Evolutionary conservation across 2,329 filamentous ascomycete species (phyloP), one percentile per base, ranked within the genome.

Genomic region (Seiridium unicorne): DNA sequence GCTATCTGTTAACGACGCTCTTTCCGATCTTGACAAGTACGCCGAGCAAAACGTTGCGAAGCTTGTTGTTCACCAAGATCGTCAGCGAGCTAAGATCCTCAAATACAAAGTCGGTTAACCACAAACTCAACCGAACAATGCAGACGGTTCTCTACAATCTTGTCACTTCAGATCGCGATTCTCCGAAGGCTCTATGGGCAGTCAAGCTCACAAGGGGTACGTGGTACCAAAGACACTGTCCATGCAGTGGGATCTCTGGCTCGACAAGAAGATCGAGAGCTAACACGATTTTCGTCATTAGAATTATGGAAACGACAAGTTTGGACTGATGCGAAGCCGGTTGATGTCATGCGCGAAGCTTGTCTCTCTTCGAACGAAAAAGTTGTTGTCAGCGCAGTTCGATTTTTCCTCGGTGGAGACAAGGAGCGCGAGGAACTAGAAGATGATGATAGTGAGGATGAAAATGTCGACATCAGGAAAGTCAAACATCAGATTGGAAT

Each of bases 401-500:
- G 92, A 32, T 99, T 98, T 81, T 99, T 99, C 79, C 82, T 99
- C 1, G 95, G 95, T 32, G 93, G 93, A 40, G 95, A 99, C 74
- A 94, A 96, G 75, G 95, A 98, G 76, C 87, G 93, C 66, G 95
- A 99, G 73, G 94, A 97, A 68, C 81, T 92, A 55, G 92, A 96
- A 59, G 94, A 98, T 63, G 92, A 96, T 64, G 92, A 88, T 75
- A 93, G 90, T 70, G 91, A 92, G 65, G 92, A 96, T 47, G 90
- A 92, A 47, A 85, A 87, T 1, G 79, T 86, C 13, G 93, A 98
- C 72, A 84, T 99, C 66, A 86, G 84, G 61, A 91, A 91, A 73
- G 77, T 98, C 60, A 89, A 89, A 72, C 93, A 97, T 74, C 90
- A 95, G 74, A 84, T 88, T 35, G 90, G 88, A 48, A 96, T 98